A percentile compares a stretch with the other conserved stretches of the same genome.
Evolutionary conservation across 768 basidiomycete genomes (phyloP).

Genomic region (Kwoniella europaea): DNA sequence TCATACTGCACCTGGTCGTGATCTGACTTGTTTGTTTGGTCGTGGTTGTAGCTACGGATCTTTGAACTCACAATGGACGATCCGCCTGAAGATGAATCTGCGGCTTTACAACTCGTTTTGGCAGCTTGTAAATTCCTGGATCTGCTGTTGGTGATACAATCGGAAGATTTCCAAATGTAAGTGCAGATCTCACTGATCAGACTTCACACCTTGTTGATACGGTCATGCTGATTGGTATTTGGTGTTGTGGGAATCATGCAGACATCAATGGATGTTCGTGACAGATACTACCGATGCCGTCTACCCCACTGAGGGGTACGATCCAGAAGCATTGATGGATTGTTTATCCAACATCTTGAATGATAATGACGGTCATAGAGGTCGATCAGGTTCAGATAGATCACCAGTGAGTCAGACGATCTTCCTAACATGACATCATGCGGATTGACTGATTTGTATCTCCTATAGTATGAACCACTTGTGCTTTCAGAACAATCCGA

Average conservation of each 20-base stretch:
- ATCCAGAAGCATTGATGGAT: constrained; percentile 86
- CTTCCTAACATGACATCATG: too few species aligned
- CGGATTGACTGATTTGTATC: not conserved
- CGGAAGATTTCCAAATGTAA: constrained; percentile 97
- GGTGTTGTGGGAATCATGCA: constrained; percentile 28
- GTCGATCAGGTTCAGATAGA: not conserved
- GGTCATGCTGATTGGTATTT: too few species aligned
- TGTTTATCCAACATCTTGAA: constrained; percentile 83
- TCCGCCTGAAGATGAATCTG: constrained; percentile 79
- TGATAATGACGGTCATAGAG: constrained; percentile 31
- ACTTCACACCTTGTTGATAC: not conserved
- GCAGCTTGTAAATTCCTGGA: constrained; percentile 94
- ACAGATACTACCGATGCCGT: constrained; percentile 96
- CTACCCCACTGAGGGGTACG: constrained; percentile 76
- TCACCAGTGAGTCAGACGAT: not conserved
- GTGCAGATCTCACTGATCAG: constrained; percentile 13
- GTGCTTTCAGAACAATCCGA: not conserved
- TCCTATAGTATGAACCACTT: not conserved
- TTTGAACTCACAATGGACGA: constrained; percentile 78
- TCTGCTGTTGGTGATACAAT: constrained; percentile 86
- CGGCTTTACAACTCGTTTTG: constrained; percentile 79
- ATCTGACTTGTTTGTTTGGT: not conserved
- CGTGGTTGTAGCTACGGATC: constrained; percentile 72
- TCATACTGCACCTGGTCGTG: not conserved
- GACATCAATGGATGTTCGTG: constrained; percentile 97